Evolutionary conservation across 306 rosid species (phyloP).

Genomic region (Sindora glabra): DNA sequence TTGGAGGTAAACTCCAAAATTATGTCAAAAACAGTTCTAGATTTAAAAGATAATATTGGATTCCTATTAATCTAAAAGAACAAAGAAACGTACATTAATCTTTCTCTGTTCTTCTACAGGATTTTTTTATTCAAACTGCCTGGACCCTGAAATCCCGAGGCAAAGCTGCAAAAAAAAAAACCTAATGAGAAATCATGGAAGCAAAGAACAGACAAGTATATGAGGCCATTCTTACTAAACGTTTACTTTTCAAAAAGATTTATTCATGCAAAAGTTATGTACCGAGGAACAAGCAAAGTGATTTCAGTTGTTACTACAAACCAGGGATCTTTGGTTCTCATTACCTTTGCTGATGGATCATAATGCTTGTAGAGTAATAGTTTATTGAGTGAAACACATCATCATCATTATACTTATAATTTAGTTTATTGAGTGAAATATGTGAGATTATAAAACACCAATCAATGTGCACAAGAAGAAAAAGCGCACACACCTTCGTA

Average conservation of each 20-base stretch:
- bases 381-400: too few species aligned
- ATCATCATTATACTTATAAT: too few species aligned
- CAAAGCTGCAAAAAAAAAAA: conserved; percentile 59
- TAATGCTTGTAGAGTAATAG: conserved; percentile 59
- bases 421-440: too few species aligned
- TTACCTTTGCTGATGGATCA: conserved; percentile 58
- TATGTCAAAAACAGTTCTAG: neutral
- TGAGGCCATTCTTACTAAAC: conserved; percentile 72
- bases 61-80: neutral
- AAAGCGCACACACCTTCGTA: too few species aligned
- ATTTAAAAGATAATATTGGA: neutral
- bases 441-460: too few species aligned
- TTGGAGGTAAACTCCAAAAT: neutral
- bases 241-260: conserved; percentile 81
- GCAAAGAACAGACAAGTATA: conserved; percentile 77
- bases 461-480: too few species aligned
- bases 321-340: conserved; percentile 68
- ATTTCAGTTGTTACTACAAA: conserved; percentile 80
- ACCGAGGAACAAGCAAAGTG: conserved; percentile 83
- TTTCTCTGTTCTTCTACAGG: conserved; percentile 23
- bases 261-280: conserved; percentile 79
- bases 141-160: conserved; percentile 83
- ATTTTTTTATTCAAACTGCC: conserved; percentile 52
- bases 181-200: conserved; percentile 77
- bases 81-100: neutral